These are phyloP conservation scores for Mikania micrantha DNA, from an alignment of 129 eudicot species.

Conservation along the genomic window DNA sequence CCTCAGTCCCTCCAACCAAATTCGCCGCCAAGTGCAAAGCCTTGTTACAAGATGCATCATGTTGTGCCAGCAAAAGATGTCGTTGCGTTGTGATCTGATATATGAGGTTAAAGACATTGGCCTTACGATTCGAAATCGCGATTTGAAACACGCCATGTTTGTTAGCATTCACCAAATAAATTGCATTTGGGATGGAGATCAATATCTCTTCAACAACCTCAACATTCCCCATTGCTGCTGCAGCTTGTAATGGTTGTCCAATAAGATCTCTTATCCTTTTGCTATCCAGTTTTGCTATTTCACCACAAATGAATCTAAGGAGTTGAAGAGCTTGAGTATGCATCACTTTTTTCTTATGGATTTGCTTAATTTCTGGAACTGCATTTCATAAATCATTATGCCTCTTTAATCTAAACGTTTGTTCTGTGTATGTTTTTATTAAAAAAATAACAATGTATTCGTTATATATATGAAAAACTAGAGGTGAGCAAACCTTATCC, in stretches of 20 bases:
- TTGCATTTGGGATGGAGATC: slow-evolving; percentile 4
- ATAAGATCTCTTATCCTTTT: neutral
- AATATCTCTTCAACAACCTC: slow-evolving; percentile 23
- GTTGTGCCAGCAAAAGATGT: neutral
- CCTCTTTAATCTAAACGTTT: no score
- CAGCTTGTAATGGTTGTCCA: neutral
- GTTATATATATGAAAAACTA: no score
- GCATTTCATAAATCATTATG: no score
- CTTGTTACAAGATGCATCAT: slow-evolving; percentile 3
- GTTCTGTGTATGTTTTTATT: no score
- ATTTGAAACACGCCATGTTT: neutral
- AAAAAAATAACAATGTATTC: no score
- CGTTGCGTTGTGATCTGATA: slow-evolving; percentile 4
- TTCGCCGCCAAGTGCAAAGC: slow-evolving; percentile 11
- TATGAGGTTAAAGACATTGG: neutral
- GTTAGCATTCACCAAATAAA: neutral
- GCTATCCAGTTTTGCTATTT: neutral
- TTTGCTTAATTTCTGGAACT: slow-evolving; percentile 9
- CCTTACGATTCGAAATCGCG: slow-evolving; percentile 2
- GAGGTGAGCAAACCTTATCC: no score
- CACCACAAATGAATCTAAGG: slow-evolving; percentile 2
- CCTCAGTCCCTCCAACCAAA: neutral
- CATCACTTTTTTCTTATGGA: slow-evolving; percentile 5
- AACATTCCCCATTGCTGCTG: slow-evolving; percentile 15
- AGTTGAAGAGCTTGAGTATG: slow-evolving; percentile 11